phyloP scores from a whole-genome alignment of 2,329 filamentous ascomycete species.

The Pseudogymnoascus sp. region DNA sequence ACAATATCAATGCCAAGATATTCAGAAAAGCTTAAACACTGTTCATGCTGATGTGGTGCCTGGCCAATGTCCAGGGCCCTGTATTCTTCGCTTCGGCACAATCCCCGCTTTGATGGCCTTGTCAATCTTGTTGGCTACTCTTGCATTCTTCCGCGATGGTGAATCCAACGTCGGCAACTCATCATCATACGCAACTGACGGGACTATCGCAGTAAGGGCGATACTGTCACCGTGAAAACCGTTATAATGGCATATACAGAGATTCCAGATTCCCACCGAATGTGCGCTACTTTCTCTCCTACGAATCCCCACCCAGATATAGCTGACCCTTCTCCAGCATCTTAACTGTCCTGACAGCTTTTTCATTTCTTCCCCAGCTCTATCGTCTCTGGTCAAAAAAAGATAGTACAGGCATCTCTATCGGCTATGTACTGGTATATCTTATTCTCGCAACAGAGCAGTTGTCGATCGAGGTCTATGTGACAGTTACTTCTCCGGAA shows the following conservation, averaged over 20 bases:
- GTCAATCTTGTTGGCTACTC: too few species aligned
- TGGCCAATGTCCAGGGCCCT: too few species aligned
- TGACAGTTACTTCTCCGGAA: constrained; percentile 2
- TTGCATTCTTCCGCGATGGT: too few species aligned
- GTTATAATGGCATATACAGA: neutral
- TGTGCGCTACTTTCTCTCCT: neutral
- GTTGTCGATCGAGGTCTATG: constrained; percentile 27
- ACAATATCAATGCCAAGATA: neutral
- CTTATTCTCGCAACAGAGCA: constrained; percentile 10
- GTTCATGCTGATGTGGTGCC: neutral
- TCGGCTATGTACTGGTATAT: neutral
- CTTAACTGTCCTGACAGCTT: neutral
- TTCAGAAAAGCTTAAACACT: neutral
- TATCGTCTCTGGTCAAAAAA: neutral
- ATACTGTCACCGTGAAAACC: neutral
- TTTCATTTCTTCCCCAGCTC: neutral
- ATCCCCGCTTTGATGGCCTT: too few species aligned
- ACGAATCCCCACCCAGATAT: neutral
- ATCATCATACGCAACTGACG: neutral
- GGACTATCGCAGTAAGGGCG: neutral
- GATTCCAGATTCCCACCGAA: neutral
- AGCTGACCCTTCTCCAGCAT: neutral
- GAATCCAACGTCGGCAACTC: too few species aligned
- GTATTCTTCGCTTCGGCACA: too few species aligned
- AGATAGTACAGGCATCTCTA: neutral